These are phyloP conservation scores for Pterocarpus macrocarpus DNA, from an alignment of 306 rosid species.

Conservation along the genomic window DNA sequence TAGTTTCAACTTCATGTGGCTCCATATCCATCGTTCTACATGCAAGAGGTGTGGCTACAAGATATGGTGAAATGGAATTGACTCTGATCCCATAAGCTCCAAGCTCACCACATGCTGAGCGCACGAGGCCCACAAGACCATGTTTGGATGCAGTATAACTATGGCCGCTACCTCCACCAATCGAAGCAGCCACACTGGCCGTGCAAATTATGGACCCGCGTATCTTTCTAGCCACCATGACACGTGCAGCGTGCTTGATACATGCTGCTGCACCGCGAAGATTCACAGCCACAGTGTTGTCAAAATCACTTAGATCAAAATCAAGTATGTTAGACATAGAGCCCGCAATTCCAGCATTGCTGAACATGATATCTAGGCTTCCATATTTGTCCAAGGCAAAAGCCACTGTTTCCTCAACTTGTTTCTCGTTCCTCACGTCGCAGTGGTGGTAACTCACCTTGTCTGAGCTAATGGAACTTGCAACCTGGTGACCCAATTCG, in stretches of 20 bases:
- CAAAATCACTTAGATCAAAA: constrained; percentile 63
- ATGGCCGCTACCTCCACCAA: constrained; percentile 49
- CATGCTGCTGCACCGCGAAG: constrained; percentile 64
- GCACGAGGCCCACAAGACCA: constrained; percentile 67
- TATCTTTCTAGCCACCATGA: constrained; percentile 60
- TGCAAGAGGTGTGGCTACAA: constrained; percentile 65
- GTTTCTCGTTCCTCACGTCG: constrained; percentile 77
- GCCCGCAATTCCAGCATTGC: constrained; percentile 77
- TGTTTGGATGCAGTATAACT: constrained; percentile 68
- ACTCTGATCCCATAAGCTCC: constrained; percentile 81
- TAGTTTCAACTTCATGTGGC: constrained; percentile 52
- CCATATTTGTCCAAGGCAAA: constrained; percentile 65
- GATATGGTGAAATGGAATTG: constrained; percentile 70
- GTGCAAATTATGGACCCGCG: constrained; percentile 85
- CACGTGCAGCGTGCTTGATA: constrained; percentile 72
- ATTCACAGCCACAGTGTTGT: constrained; percentile 66
- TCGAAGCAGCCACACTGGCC: constrained; percentile 62
- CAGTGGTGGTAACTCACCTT: constrained; percentile 66
- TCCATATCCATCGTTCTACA: constrained; percentile 46
- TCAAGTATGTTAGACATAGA: constrained; percentile 59
- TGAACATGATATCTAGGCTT: constrained; percentile 65
- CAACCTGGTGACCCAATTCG: constrained; percentile 62
- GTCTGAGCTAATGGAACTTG: constrained; percentile 52
- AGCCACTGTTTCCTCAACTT: constrained; percentile 64
- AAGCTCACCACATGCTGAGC: constrained; percentile 67